Base-by-base conservation (phyloP, 2,329 filamentous ascomycete species). In the Ambrosiella cleistominuta region DNA sequence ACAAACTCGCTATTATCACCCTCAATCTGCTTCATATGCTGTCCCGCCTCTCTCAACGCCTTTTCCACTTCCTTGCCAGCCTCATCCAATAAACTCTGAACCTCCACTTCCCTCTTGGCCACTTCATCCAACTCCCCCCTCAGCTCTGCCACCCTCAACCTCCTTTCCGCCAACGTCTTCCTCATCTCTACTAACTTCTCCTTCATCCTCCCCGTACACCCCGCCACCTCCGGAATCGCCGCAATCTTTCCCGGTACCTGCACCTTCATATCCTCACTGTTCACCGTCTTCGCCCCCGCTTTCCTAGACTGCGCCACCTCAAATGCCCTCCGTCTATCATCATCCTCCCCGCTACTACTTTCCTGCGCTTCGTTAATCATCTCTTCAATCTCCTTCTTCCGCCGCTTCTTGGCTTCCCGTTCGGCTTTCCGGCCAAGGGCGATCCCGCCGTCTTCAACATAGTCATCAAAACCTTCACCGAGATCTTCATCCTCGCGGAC, bases 401-500 rank as follows among this genome's bases (percentile, higher is more conserved):
- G 80, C 50, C 77, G 78, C 57, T 75, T 76, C 54, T 78, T 74
- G 0, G 80, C 83, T 63, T 88, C 86, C 17, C 79, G 80, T 69
- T 93, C 87, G 0, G 88, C 88, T 61, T 85, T 86, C 62, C 78
- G 81, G 39, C 89, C 88, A 0, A 96, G 74, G 1, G 86, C 80
- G 8, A 96, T 79, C 7, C 81, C 80, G 7, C 86, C 88, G 66
- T 95, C 88, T 45, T 93, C 86, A 7, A 93, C 87, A 64, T 87
- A 95, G 57, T 91, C 85, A 61, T 97, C 91, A 64, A 95, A 97
- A 0, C 89, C 90, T 70, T 97, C 93, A 42, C 86, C 87, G 0
- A 96, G 78, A 65, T 97, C 88, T 67, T 97, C 91, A 64, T 97
- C 91, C 39, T 96, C 89, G 47, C 77, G 79, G 5, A 89, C 78